Base-by-base conservation (phyloP, 2,329 filamentous ascomycete species). In the Clarireedia monteithiana region DNA sequence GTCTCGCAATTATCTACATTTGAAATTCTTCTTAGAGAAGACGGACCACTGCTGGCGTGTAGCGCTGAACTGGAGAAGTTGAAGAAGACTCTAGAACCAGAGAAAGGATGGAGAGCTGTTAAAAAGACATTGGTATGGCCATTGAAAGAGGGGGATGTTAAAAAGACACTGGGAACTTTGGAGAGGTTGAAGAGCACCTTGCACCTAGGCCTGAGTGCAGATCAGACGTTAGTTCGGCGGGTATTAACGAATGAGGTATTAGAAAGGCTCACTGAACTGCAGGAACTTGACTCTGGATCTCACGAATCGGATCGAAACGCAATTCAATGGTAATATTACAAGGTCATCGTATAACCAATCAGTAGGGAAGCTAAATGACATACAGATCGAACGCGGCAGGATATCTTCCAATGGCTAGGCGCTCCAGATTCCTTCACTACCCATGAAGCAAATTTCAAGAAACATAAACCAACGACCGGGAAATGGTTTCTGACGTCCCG, bases 391-490 rank as follows among this genome's bases (percentile, higher is more conserved):
- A 57, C 17, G 5, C 24, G 42, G n/a, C 46, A 53, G 17, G 53
- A 57, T 6, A 59, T 66, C 1, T 42, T 56, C 34, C 36, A 48
- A 23, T 68, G 66, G 66, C 58, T 68, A 2, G 50, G 54, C 17
- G 57, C 60, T 3, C 59, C 64, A 15, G 63, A 68, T 53, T 58
- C 63, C 9, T 62, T 46, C 34, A 10, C 42, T 10, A 67, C 64
- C 24, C 59, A 68, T 40, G 46, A 53, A 27, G 55, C 53, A 20
- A 59, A 58, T 39, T 55, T 61, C 9, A 61, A 65, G 50, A 61
- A 60, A 45, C 51, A 59, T 20, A 64, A 66, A 40, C 17, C 55
- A n/a, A 57, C 53, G 3, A 68, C 64, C 5, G 65, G 65, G 42
- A 36, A 24, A 40, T 66, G 64, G 64, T 58, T 66, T 20, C 10